Percentiles rank a stretch among this genome's conserved stretches.
Conservation (phyloP, 2,329 filamentous ascomycete species). For the Ramichloridium luteum region DNA sequence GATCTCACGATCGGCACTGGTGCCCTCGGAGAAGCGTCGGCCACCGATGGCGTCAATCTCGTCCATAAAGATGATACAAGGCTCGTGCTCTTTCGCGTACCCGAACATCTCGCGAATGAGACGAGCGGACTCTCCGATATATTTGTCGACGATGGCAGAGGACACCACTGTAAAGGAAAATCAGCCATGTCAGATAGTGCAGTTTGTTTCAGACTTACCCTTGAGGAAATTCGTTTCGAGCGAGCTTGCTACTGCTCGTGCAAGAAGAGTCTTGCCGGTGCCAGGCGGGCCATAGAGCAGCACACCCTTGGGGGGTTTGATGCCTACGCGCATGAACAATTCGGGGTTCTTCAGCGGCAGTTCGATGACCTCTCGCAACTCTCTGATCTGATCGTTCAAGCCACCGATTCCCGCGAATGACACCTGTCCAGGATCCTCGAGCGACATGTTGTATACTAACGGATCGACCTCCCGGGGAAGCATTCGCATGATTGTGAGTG, state of each 20-base stretch:
- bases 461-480: slow-evolving; percentile 95
- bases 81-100: slow-evolving; percentile 98
- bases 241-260: slow-evolving; percentile 88
- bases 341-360: slow-evolving; percentile 97
- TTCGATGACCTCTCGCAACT: slow-evolving; percentile 95
- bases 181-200: slow-evolving; percentile 1
- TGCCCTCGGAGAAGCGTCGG: slow-evolving; percentile 90
- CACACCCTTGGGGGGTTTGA: slow-evolving; percentile 97
- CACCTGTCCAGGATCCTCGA: slow-evolving; percentile 94
- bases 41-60: slow-evolving; percentile 99
- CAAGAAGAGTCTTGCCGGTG: slow-evolving; percentile 90
- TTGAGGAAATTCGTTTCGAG: slow-evolving; percentile 98
- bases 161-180: slow-evolving; percentile 60
- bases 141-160: slow-evolving; percentile 98
- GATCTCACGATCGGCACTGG: slow-evolving; percentile 93
- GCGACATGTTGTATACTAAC: slow-evolving; percentile 98
- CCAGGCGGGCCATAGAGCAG: slow-evolving; percentile 91
- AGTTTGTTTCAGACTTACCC: slow-evolving; percentile 41
- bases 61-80: slow-evolving; percentile 99
- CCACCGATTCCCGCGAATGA: slow-evolving; percentile 97
- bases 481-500: slow-evolving; percentile 99
- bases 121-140: slow-evolving; percentile 94
- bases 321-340: slow-evolving; percentile 89
- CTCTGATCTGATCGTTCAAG: slow-evolving; percentile 94
- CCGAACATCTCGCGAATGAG: slow-evolving; percentile 99